Conservation (phyloP, 2,329 filamentous ascomycete genomes). For the Hymenotorrendiella dingleyae region DNA sequence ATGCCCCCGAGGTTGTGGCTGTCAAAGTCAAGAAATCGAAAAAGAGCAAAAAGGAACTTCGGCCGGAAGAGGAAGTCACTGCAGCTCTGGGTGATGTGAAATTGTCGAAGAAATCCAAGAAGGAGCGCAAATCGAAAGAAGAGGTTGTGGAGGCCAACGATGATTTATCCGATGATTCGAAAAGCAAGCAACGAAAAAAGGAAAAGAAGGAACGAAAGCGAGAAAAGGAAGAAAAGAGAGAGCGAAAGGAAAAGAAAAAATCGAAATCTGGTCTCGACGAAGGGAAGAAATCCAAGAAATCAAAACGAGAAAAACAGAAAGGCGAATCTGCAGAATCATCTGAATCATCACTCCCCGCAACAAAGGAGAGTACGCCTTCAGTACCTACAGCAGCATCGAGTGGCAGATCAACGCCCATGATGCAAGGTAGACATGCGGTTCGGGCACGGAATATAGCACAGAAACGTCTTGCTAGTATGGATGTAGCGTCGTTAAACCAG, state of each 20-base stretch:
- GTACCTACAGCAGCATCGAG: conserved; percentile 34
- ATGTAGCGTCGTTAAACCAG: conserved; percentile 80
- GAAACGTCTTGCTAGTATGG: conserved; percentile 77
- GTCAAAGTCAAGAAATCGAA: conserved; percentile 30
- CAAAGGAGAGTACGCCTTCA: conserved; percentile 23
- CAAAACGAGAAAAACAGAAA: conserved; percentile 38
- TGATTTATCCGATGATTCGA: conserved; percentile 23
- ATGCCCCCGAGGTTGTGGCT: conserved; percentile 13
- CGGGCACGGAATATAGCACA: conserved; percentile 80
- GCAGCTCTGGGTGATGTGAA: conserved; percentile 20
- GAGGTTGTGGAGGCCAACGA: conserved; percentile 17
- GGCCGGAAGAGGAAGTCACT: conserved; percentile 22
- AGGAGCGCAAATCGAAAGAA: conserved; percentile 15
- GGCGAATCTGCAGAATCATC: conserved; percentile 21
- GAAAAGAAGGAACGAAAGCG: conserved; percentile 33
- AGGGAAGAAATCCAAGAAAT: conserved; percentile 25
- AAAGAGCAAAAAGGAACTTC: conserved; percentile 31
- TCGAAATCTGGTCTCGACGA: conserved; percentile 35
- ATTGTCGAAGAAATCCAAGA: conserved; percentile 33
- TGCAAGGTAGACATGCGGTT: conserved; percentile 60
- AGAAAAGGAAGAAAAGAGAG: conserved; percentile 40
- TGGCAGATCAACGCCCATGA: conserved; percentile 41
- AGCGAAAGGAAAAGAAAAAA: conserved; percentile 31
- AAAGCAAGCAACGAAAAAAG: conserved; percentile 28
- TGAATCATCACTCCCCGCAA: conserved; percentile 13